phyloP scores from a whole-genome alignment of 2,329 filamentous ascomycete genomes.

The Ilyonectria destructans region DNA sequence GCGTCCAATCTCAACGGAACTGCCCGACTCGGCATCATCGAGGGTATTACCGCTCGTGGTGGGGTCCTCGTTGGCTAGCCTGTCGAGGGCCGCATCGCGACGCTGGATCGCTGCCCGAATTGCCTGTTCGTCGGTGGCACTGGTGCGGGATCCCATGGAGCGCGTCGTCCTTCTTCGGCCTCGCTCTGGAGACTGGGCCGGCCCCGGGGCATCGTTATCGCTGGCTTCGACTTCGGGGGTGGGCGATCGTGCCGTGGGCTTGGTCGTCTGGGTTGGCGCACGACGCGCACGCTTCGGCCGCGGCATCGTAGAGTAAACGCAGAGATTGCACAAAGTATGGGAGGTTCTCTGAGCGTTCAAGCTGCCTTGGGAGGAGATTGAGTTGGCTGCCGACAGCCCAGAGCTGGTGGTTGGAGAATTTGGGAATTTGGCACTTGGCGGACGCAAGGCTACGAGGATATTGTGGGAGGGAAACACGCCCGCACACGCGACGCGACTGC shows the following conservation, averaged over 20 bases:
- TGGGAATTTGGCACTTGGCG: constrained; percentile 21
- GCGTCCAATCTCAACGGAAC: constrained; percentile 58
- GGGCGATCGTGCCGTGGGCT: constrained; percentile 40
- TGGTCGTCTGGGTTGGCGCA: constrained; percentile 45
- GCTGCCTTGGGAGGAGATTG: not conserved
- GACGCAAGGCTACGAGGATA: constrained; percentile 18
- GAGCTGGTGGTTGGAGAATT: constrained; percentile 16
- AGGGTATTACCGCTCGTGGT: constrained; percentile 48
- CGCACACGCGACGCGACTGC: constrained; percentile 52
- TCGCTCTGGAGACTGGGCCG: constrained; percentile 39
- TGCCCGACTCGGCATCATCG: constrained; percentile 51
- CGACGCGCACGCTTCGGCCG: constrained; percentile 51
- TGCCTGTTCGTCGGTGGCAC: constrained; percentile 47
- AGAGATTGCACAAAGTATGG: constrained; percentile 3
- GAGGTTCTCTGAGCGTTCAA: constrained; percentile 21
- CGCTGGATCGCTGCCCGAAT: constrained; percentile 47
- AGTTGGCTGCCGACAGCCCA: constrained; percentile 21
- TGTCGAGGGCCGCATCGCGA: constrained; percentile 57
- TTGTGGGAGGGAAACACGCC: constrained; percentile 48
- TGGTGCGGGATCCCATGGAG: constrained; percentile 40
- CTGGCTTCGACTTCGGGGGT: constrained; percentile 37
- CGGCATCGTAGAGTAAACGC: constrained; percentile 45
- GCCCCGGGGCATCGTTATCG: constrained; percentile 36
- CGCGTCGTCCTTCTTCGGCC: constrained; percentile 48
- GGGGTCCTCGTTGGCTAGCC: constrained; percentile 55